Evolutionary conservation across 345 rosid species (phyloP).

Genomic region (Moringa oleifera): DNA sequence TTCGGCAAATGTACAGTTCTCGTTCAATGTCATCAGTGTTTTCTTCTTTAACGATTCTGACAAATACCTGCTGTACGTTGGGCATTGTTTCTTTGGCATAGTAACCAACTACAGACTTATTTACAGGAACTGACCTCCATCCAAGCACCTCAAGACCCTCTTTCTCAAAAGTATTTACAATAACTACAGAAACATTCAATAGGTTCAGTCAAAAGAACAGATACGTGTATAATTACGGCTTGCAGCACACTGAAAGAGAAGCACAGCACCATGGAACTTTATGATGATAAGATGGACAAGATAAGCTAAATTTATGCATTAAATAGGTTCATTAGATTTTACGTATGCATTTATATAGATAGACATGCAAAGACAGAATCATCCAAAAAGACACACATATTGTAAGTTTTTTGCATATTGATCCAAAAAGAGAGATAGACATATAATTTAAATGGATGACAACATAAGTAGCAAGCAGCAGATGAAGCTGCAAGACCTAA

Average conservation of each 20-base stretch:
- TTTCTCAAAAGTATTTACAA: conserved; percentile 71
- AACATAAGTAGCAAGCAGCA: no score
- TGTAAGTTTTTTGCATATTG: no score
- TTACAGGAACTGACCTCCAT: conserved; percentile 94
- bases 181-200: conserved; percentile 40
- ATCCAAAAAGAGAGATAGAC: neutral
- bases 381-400: no score
- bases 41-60: conserved; percentile 77
- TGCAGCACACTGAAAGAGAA: neutral
- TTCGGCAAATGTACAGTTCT: conserved; percentile 87
- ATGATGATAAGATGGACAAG: neutral
- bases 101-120: conserved; percentile 79
- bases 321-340: no score
- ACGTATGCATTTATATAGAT: no score
- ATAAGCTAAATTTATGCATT: no score
- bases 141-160: conserved; percentile 97
- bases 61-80: conserved; percentile 89
- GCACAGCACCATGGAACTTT: neutral
- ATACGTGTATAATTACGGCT: neutral
- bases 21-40: conserved; percentile 87
- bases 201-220: conserved; percentile 19
- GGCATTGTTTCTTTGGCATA: conserved; percentile 97
- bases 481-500: no score
- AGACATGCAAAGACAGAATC: no score
- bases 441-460: no score